Base-by-base conservation (phyloP, 139 green algal species). In the Coelastrella sp. region DNA sequence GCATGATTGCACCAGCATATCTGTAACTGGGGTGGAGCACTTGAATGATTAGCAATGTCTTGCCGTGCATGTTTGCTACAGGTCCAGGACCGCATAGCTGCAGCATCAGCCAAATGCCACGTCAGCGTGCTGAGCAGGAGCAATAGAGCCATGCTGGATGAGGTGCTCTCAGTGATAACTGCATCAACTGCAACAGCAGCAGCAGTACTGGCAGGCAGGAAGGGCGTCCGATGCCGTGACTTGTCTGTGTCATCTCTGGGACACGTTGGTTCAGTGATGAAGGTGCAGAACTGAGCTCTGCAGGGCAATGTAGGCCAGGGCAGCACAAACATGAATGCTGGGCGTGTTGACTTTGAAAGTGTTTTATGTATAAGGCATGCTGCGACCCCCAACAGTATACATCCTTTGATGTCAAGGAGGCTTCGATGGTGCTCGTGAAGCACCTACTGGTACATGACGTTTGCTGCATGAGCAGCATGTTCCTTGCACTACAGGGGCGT, bases 241-340 rank as follows among this genome's bases (percentile, higher is more conserved):
- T 34, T 83, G 35, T 37, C 57, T 6, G 25, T 83, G 40, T 25
- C 35, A 19, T 11, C 35, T 19, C 13, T 73, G 5, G 76, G 57
- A 9, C 38, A 41, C 38, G 41, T 35, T 0, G 17, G 21, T 7
- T n/a, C 5, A 19, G 23, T 63, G 25, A 83, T 83, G 53, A 83
- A 83, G 21, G 76, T 73, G 57, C 76, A 83, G 57, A 83, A 83
- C 21, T 83, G 53, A 83, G 27, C 60, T n/a, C n/a, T n/a, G n/a
- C n/a, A n/a, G n/a, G n/a, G n/a, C n/a, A n/a, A n/a, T n/a, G n/a
- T n/a, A n/a, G n/a, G n/a, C n/a, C n/a, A n/a, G n/a, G n/a, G n/a
- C n/a, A n/a, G n/a, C n/a, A n/a, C n/a, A n/a, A n/a, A n/a, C n/a
- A n/a, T n/a, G n/a, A n/a, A n/a, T n/a, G n/a, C n/a, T n/a, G n/a